These are phyloP conservation scores for Rhizophagus clarus DNA, from an alignment of 192 early-diverging fungal species.

Conservation along the genomic window DNA sequence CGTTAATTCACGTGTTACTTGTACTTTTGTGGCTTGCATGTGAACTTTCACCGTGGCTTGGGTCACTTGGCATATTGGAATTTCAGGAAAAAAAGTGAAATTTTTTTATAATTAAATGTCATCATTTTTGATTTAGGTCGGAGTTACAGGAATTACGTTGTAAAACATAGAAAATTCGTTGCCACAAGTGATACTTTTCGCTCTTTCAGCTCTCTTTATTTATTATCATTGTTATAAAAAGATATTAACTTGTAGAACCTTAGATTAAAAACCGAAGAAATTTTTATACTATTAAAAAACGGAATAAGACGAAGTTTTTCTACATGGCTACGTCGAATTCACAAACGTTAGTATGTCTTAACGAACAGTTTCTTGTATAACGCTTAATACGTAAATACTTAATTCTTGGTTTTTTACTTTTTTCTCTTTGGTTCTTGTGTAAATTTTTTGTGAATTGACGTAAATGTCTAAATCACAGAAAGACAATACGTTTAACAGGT, in stretches of 20 bases:
- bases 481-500: constrained; percentile 29
- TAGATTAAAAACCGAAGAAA: background rate
- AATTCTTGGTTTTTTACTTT: background rate
- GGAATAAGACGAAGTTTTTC: background rate
- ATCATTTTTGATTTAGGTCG: too few species aligned
- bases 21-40: too few species aligned
- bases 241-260: background rate
- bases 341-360: constrained; percentile 20
- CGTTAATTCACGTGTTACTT: too few species aligned
- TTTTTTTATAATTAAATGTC: too few species aligned
- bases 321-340: constrained; percentile 4
- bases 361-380: background rate
- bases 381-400: background rate
- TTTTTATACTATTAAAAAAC: background rate
- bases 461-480: background rate
- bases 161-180: too few species aligned
- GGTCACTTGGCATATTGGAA: too few species aligned
- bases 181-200: too few species aligned
- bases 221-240: background rate
- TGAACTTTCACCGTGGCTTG: too few species aligned
- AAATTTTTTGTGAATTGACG: background rate
- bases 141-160: too few species aligned
- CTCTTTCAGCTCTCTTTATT: too few species aligned
- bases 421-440: background rate
- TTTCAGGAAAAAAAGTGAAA: too few species aligned